Base-by-base conservation (phyloP, 2,329 filamentous ascomycete genomes). In the Zasmidium citrigriseum region DNA sequence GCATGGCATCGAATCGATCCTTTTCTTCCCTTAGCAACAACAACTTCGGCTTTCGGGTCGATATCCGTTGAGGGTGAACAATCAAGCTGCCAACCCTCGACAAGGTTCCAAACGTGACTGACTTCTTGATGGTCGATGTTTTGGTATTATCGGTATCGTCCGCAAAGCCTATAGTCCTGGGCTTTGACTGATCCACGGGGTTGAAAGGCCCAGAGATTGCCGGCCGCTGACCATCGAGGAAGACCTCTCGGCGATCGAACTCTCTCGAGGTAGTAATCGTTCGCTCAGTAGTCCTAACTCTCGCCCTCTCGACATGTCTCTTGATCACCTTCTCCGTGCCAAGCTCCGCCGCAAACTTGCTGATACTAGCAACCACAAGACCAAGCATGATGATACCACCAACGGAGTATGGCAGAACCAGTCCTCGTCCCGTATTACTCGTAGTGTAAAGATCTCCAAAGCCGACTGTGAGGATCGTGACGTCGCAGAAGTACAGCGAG, bases 371-470 rank as follows among this genome's bases (percentile, higher is more conserved):
- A 22, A 96, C 88, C 55, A 96, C 88, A 22, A 96, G 80, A 84
- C 90, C 91, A 1, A 96, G 81, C 65, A 89, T 93, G 60, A 96
- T 89, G 57, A 95, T 88, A 2, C 93, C 93, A 5, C 92, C 80
- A 0, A 96, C 84, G 0, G 92, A 88, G 66, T 90, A 97, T 0
- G 93, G 93, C 53, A 96, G 88, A 25, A 96, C 78, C 1, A 97
- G 79, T 0, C 86, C 89, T 44, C 88, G 82, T 0, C 86, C 86
- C 0, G 89, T 74, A 16, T 82, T 68, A 5, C 79, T 83, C 0
- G 73, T 75, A 0, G 84, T 76, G n/a, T 79, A 78, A n/a, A 87
- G 76, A 66, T 89, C 86, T 21, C 84, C 84, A 65, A 85, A 87
- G 0, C 84, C 84, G 22, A 87, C 75, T 0, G 85, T 87, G 5